A percentile compares a stretch with the other conserved stretches of the same genome.
Evolutionary conservation across 345 rosid species (phyloP).

Genomic region (Sapria himalayana): DNA sequence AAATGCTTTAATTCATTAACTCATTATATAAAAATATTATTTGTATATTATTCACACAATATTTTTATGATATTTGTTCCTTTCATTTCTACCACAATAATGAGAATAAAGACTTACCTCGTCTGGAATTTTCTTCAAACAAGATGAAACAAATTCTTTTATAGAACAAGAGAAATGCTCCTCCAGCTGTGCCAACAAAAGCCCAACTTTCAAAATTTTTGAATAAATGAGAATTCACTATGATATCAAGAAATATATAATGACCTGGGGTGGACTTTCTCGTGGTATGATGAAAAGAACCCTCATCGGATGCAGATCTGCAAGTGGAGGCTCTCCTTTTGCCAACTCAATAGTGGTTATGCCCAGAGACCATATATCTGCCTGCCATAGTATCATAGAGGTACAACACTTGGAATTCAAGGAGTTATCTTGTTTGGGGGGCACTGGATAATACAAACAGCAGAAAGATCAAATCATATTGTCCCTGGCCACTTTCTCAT

Average conservation of each 20-base stretch:
- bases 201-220: slow-evolving; percentile 6
- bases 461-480: neutral
- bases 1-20: no score
- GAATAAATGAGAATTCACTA: slow-evolving; percentile 8
- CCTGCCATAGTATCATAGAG: slow-evolving; percentile 29
- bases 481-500: neutral
- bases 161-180: slow-evolving; percentile 95
- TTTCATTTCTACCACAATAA: no score
- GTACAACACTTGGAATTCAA: slow-evolving; percentile 6
- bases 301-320: slow-evolving; percentile 99
- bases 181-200: slow-evolving; percentile 59
- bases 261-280: slow-evolving; percentile 99
- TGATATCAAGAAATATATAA: slow-evolving; percentile 11
- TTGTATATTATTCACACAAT: no score
- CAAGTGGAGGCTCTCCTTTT: slow-evolving; percentile 98
- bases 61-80: no score
- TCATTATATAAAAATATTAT: no score
- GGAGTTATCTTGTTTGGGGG: no score
- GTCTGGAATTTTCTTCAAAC: slow-evolving; percentile 77
- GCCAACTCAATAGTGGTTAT: slow-evolving; percentile 99
- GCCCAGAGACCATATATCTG: slow-evolving; percentile 98
- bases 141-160: slow-evolving; percentile 88
- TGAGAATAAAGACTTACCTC: slow-evolving; percentile 81
- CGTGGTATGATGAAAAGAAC: slow-evolving; percentile 98
- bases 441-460: slow-evolving; percentile 6